Conservation (phyloP, 768 basidiomycete genomes). For the Amanita subjunquillea region DNA sequence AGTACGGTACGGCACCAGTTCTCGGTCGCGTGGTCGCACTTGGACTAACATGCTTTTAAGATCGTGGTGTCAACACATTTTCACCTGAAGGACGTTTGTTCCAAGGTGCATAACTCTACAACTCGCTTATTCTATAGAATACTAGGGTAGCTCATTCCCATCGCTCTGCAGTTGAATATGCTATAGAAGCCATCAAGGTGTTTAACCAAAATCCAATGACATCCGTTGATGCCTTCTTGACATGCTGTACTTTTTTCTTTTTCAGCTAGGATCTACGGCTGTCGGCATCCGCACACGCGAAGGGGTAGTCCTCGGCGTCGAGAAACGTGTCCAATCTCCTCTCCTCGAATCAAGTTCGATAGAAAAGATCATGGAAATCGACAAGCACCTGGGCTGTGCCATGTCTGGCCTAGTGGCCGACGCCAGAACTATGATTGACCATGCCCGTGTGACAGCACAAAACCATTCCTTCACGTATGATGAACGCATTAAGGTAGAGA, state of each 20-base stretch:
- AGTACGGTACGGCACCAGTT: constrained; percentile 56
- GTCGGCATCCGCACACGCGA: constrained; percentile 87
- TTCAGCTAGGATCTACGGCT: constrained; percentile 93
- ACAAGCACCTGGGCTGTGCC: constrained; percentile 90
- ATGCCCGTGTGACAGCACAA: constrained; percentile 92
- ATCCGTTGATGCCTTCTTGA: background rate
- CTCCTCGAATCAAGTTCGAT: constrained; percentile 92
- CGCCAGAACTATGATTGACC: constrained; percentile 99
- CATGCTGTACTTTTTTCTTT: background rate
- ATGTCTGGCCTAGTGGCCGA: constrained; percentile 98
- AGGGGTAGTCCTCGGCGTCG: constrained; percentile 90
- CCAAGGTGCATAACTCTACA: constrained; percentile 57
- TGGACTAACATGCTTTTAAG: constrained; percentile 24
- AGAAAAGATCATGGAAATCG: constrained; percentile 99
- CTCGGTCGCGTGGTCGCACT: background rate
- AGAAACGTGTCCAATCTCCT: constrained; percentile 97
- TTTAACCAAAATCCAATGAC: background rate
- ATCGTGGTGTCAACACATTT: constrained; percentile 98
- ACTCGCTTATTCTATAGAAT: background rate
- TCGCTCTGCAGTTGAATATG: constrained; percentile 78
- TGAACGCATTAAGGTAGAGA: constrained; percentile 95
- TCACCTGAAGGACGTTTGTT: constrained; percentile 97
- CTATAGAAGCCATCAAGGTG: constrained; percentile 98
- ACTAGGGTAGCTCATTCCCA: constrained; percentile 11
- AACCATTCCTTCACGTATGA: constrained; percentile 96